Evolutionary conservation across 1,139 yeast species (phyloP).

Genomic region (Nematodospora anomalae): DNA sequence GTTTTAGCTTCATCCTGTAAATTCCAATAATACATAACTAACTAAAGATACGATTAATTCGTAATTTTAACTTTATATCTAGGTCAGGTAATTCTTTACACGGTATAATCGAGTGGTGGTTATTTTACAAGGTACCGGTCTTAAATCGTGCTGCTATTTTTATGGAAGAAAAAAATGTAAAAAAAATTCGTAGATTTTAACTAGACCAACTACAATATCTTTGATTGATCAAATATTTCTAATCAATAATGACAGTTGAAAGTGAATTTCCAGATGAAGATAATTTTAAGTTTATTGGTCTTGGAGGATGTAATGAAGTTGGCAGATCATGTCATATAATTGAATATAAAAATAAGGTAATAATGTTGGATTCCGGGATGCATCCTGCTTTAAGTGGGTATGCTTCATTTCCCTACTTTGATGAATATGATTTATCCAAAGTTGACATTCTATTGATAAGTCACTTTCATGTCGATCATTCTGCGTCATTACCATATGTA

Average conservation of each 20-base stretch:
- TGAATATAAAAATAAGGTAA: constrained; percentile 91
- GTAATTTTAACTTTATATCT: too few species aligned
- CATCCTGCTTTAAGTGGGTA: constrained; percentile 94
- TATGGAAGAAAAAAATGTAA: too few species aligned
- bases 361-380: constrained; percentile 97
- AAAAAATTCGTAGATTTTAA: too few species aligned
- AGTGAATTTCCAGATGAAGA: constrained; percentile 29
- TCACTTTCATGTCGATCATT: constrained; percentile 96
- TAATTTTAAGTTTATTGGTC: constrained; percentile 70
- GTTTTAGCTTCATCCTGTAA: constrained; percentile 34
- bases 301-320: constrained; percentile 99
- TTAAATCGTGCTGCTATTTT: too few species aligned
- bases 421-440: constrained; percentile 85
- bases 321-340: constrained; percentile 95
- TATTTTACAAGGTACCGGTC: too few species aligned
- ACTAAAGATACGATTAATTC: too few species aligned
- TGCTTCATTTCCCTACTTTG: constrained; percentile 90
- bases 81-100: too few species aligned
- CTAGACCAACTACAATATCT: too few species aligned
- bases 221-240: too few species aligned
- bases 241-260: constrained; percentile 13
- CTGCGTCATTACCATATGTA: constrained; percentile 95
- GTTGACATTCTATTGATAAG: constrained; percentile 86
- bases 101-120: too few species aligned
- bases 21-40: neutral